Evolutionary conservation across 768 basidiomycete genomes (phyloP), one percentile per base, ranked within the genome.

Genomic region (Macrocybe gigantea): DNA sequence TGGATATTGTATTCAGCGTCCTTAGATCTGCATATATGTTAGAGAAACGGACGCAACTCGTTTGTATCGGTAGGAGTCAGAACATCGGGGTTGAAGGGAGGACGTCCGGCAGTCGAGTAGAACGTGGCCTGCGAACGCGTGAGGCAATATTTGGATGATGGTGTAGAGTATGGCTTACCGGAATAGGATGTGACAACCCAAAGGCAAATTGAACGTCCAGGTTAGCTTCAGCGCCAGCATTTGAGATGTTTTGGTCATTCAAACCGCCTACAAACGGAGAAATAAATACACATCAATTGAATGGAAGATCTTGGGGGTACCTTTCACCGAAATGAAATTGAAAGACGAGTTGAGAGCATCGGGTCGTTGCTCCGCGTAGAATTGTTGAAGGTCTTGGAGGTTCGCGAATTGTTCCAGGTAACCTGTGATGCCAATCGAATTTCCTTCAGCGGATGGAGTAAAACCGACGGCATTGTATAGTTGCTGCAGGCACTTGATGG

Each of bases 161-260:
- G 29, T 1, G 9, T 22, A 30, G 4, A 8, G 36, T 6, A 33
- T 15, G 35, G 15, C 52, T 46, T 44, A 71, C 71, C 2, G 78
- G 73, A 12, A 77, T 80, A 1, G 85, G 85, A 57, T 72, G 72
- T 2, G 79, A 72, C 13, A 86, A 52, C 5, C 84, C 84, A 47
- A 74, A 79, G 0, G 74, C 80, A 56, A 77, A 83, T 54, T 85
- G 80, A 4, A 74, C 71, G 51, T 85, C 83, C 22, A 86, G 64
- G 50, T 80, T 70, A 3, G 83, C 85, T 60, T 88, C 85, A 2
- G 51, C 57, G 6, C 82, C 83, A n/a, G 83, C 77, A 15, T 64
- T 66, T 0, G 57, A 58, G 7, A 64, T 44, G 30, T 53, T 74
- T 57, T 87, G 83, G 50, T 75, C 73, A 55, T 86, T 83, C 45